phyloP scores from a whole-genome alignment of 768 basidiomycete species.

The Boletus rubropictus region DNA sequence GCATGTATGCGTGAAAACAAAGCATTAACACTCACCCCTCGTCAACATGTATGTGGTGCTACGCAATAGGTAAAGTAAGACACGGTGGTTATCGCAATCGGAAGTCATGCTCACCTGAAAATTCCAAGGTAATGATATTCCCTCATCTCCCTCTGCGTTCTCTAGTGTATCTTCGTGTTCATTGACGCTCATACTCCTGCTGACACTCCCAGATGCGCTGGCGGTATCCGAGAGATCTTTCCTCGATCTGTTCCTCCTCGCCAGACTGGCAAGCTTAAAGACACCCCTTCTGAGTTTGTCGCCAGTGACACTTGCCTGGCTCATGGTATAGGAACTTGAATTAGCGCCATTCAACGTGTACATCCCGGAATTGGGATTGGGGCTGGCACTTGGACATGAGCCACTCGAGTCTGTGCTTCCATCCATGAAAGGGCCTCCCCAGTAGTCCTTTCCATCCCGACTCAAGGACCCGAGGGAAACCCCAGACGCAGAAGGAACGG shows the following conservation, averaged over 20 bases:
- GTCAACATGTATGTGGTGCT: conserved; percentile 79
- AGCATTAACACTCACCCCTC: conserved; percentile 49
- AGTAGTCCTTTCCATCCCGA: conserved; percentile 8
- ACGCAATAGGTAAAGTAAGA: conserved; percentile 2
- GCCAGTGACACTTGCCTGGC: conserved; percentile 1
- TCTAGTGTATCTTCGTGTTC: conserved; percentile 6
- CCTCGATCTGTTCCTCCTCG: conserved; percentile 30
- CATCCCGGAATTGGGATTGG: conserved; percentile 2
- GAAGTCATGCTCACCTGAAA: conserved; percentile 48
- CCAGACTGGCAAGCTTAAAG: conserved; percentile 34
- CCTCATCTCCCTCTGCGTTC: conserved; percentile 43
- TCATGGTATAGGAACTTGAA: conserved; percentile 11
- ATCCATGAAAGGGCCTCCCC: conserved; percentile 16
- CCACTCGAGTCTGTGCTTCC: conserved; percentile 25
- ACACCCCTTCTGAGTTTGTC: conserved; percentile 27
- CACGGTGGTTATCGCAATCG: not conserved
- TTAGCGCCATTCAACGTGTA: conserved; percentile 17
- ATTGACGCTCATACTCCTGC: conserved; percentile 9
- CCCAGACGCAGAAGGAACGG: conserved; percentile 17
- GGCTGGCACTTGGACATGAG: conserved; percentile 11
- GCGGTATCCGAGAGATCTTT: conserved; percentile 25
- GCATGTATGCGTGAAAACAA: not conserved
- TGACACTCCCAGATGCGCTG: conserved; percentile 12
- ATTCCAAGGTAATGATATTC: conserved; percentile 68
- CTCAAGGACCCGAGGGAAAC: conserved; percentile 15